Evolutionary conservation across 257 asterid genomes (phyloP).

Genomic region (Plectranthus barbatus): DNA sequence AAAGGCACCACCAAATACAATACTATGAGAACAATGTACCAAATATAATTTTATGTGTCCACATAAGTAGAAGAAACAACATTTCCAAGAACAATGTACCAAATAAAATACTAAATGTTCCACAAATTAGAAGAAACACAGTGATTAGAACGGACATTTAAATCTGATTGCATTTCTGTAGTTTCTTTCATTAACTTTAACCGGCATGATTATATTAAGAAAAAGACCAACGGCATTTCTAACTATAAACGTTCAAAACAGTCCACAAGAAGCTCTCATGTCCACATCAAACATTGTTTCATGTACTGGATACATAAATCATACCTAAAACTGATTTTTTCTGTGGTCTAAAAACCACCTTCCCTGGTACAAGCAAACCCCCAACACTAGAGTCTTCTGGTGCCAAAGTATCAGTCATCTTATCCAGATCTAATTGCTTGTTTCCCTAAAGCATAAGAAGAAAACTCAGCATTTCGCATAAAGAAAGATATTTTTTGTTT

Average conservation of each 20-base stretch:
- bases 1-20: not conserved
- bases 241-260: not conserved
- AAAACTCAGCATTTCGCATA: not conserved
- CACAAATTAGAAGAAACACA: no score
- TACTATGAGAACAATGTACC: no score
- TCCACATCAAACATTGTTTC: not conserved
- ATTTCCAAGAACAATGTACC: no score
- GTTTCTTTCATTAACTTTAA: not conserved
- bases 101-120: no score
- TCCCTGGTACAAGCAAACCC: slow-evolving; percentile 56
- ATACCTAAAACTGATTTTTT: slow-evolving; percentile 71
- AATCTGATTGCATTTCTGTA: not conserved
- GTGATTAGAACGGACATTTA: no score
- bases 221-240: not conserved
- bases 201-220: no score
- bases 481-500: not conserved
- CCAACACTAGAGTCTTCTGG: slow-evolving; percentile 54
- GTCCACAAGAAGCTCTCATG: not conserved
- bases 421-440: slow-evolving; percentile 37
- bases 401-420: slow-evolving; percentile 40
- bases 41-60: no score
- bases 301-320: not conserved
- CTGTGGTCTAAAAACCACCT: slow-evolving; percentile 59
- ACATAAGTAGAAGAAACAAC: no score
- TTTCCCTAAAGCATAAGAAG: slow-evolving; percentile 18